phyloP scores from a whole-genome alignment of 345 rosid genomes.

The Hibiscus syriacus region DNA sequence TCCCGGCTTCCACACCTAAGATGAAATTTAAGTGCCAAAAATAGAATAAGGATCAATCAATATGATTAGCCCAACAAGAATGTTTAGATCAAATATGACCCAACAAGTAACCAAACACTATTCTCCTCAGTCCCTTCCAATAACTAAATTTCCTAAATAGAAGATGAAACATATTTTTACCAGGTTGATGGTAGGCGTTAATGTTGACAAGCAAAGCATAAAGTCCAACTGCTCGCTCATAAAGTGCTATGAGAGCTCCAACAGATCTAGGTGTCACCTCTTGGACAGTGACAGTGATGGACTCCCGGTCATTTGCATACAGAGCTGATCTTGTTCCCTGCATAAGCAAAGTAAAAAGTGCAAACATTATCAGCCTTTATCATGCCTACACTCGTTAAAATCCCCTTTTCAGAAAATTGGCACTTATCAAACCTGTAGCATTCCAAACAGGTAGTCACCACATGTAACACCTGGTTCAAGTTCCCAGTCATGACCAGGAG shows the following conservation, averaged over 20 bases:
- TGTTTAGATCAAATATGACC: constrained; percentile 1
- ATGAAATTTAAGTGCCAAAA: constrained; percentile 5
- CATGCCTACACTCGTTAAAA: neutral
- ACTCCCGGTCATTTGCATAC: constrained; percentile 78
- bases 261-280: constrained; percentile 91
- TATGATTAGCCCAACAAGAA: neutral
- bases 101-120: neutral
- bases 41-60: neutral
- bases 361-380: neutral
- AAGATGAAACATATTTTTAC: constrained; percentile 29
- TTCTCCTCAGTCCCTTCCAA: neutral
- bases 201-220: constrained; percentile 80
- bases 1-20: constrained; percentile 97
- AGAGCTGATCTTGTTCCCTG: constrained; percentile 98
- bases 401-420: neutral
- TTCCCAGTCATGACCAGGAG: constrained; percentile 99
- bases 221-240: constrained; percentile 96
- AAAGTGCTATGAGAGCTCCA: constrained; percentile 86
- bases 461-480: constrained; percentile 99
- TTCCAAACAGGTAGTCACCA: constrained; percentile 96
- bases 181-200: constrained; percentile 97
- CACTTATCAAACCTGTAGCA: constrained; percentile 71
- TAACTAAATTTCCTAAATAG: constrained; percentile 4
- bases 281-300: constrained; percentile 80
- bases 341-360: constrained; percentile 12